These are phyloP conservation scores for Saitozyma podzolica DNA, from an alignment of 768 basidiomycete species.

Conservation along the genomic window DNA sequence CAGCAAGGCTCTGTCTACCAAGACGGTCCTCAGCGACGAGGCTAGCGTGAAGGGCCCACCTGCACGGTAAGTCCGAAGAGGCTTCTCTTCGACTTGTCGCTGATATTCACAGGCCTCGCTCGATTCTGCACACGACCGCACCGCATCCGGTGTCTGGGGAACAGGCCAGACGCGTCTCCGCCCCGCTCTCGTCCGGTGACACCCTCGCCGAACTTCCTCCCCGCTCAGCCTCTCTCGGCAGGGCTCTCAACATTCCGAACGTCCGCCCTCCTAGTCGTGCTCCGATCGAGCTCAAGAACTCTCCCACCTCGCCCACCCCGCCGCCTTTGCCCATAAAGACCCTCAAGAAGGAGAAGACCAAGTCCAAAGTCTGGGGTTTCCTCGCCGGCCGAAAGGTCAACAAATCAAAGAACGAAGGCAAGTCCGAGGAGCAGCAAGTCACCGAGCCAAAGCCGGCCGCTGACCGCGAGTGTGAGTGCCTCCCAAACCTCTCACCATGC, in stretches of 20 bases:
- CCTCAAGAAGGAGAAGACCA: conserved; percentile 39
- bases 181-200: no score
- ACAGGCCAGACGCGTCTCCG: no score
- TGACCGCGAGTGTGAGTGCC: background rate
- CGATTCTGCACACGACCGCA: no score
- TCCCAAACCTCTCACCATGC: background rate
- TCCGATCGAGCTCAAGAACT: background rate
- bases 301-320: conserved; percentile 6
- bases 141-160: no score
- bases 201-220: conserved; percentile 25
- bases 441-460: background rate
- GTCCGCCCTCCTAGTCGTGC: background rate
- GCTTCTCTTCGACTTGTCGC: background rate
- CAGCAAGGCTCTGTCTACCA: conserved; percentile 33
- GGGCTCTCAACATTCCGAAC: conserved; percentile 11
- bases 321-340: conserved; percentile 5
- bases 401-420: conserved; percentile 20
- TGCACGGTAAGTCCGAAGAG: conserved; percentile 13
- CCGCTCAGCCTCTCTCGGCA: conserved; percentile 34
- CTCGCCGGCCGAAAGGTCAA: conserved; percentile 25
- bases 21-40: conserved; percentile 22
- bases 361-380: conserved; percentile 40
- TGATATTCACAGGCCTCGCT: conserved; percentile 8
- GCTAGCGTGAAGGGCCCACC: conserved; percentile 11
- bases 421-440: conserved; percentile 12